Evolutionary conservation across 2,329 filamentous ascomycete species (phyloP).

Genomic region (Fusarium nurragi): DNA sequence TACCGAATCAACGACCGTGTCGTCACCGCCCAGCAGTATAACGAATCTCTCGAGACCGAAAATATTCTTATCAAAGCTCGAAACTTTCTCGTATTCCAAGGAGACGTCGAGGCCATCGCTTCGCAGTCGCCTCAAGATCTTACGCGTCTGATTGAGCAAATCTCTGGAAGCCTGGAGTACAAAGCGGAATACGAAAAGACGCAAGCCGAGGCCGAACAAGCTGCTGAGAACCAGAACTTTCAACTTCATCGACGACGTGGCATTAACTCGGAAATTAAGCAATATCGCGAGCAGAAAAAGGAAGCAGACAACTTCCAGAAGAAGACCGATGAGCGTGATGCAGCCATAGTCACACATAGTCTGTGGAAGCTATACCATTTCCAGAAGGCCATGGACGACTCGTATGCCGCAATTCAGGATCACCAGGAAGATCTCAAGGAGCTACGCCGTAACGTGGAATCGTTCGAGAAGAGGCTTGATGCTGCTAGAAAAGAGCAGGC

Average conservation of each 20-base stretch:
- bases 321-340: constrained; percentile 89
- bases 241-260: constrained; percentile 89
- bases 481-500: constrained; percentile 85
- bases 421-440: constrained; percentile 97
- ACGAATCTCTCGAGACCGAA: constrained; percentile 88
- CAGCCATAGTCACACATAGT: constrained; percentile 90
- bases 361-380: constrained; percentile 98
- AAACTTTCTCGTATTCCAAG: constrained; percentile 98
- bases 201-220: constrained; percentile 86
- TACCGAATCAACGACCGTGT: constrained; percentile 95
- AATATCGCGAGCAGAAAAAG: constrained; percentile 95
- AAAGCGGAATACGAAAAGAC: constrained; percentile 92
- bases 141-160: constrained; percentile 94
- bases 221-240: constrained; percentile 86
- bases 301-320: constrained; percentile 93
- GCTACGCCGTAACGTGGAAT: constrained; percentile 85
- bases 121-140: constrained; percentile 94
- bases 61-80: constrained; percentile 98
- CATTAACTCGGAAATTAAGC: constrained; percentile 97
- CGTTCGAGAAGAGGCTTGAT: constrained; percentile 82
- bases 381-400: constrained; percentile 91
- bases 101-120: constrained; percentile 96
- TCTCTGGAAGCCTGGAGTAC: constrained; percentile 93
- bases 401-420: constrained; percentile 87
- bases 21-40: constrained; percentile 92